These are phyloP conservation scores for Coniella lustricola DNA, from an alignment of 2,329 filamentous ascomycete species.

Conservation along the genomic window DNA sequence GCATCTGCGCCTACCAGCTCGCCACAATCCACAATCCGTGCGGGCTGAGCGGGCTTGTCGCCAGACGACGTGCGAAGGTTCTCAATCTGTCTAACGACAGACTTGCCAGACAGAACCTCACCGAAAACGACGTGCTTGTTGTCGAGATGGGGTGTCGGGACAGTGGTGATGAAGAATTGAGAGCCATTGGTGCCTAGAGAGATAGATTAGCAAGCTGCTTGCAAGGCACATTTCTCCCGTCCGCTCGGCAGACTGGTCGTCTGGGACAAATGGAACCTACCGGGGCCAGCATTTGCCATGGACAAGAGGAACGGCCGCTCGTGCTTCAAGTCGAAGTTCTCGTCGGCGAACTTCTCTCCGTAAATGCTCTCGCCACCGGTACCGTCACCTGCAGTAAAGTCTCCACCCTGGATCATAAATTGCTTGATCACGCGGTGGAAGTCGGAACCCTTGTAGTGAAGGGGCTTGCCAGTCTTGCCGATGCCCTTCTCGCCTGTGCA, in stretches of 20 bases:
- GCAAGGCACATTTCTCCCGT: background rate
- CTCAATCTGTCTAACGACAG: constrained; percentile 82
- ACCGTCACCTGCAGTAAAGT: constrained; percentile 91
- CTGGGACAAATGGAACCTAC: constrained; percentile 38
- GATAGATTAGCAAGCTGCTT: background rate
- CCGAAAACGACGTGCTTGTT: constrained; percentile 97
- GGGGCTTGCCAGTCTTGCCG: constrained; percentile 72
- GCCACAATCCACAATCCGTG: constrained; percentile 75
- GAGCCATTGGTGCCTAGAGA: constrained; percentile 79
- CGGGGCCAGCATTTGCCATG: constrained; percentile 96
- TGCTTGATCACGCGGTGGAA: constrained; percentile 98
- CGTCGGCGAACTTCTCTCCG: constrained; percentile 92
- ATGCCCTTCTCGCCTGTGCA: constrained; percentile 92
- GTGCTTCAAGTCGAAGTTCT: constrained; percentile 90
- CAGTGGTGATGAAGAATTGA: constrained; percentile 97
- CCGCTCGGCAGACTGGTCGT: background rate
- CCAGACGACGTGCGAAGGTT: constrained; percentile 65
- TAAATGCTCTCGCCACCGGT: constrained; percentile 97
- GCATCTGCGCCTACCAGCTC: constrained; percentile 56
- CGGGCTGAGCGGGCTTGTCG: constrained; percentile 73
- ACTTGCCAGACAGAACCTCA: constrained; percentile 88
- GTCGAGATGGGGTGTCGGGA: constrained; percentile 89
- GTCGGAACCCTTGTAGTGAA: constrained; percentile 86
- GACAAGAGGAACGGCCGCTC: constrained; percentile 88
- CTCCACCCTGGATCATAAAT: constrained; percentile 98